phyloP scores from a whole-genome alignment of 2,329 filamentous ascomycete species.

The Tetracladium maxilliforme region DNA sequence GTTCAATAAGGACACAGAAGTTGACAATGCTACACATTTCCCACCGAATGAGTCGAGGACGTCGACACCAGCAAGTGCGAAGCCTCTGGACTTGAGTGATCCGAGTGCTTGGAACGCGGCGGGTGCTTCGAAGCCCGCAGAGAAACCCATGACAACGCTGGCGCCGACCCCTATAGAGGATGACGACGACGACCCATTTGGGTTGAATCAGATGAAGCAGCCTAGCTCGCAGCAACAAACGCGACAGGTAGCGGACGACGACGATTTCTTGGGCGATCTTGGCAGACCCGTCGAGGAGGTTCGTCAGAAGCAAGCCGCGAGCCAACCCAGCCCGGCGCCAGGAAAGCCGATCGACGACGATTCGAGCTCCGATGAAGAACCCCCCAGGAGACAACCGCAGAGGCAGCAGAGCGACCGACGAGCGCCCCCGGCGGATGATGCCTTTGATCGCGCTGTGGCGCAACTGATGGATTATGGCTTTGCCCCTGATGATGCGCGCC shows the following conservation, averaged over 20 bases:
- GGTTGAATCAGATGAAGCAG: conserved; percentile 49
- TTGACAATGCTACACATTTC: conserved; percentile 51
- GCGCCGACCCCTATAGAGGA: too few relatives aligned
- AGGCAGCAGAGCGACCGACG: conserved; percentile 3
- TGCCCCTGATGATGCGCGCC: conserved; percentile 64
- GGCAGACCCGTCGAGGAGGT: conserved; percentile 51
- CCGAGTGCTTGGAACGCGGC: conserved; percentile 41
- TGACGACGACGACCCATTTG: conserved; percentile 77
- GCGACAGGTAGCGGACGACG: conserved; percentile 29
- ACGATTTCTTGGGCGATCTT: conserved; percentile 52
- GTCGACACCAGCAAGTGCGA: conserved; percentile 20
- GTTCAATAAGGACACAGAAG: conserved; percentile 50
- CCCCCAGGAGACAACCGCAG: conserved; percentile 4
- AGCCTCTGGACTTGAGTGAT: conserved; percentile 33
- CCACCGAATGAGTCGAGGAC: conserved; percentile 32
- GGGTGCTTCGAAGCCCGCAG: too few relatives aligned
- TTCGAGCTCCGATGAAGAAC: conserved; percentile 24
- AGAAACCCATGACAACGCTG: conserved; percentile 13
- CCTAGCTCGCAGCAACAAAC: conserved; percentile 9
- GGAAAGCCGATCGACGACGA: conserved; percentile 41
- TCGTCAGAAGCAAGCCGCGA: conserved; percentile 27
- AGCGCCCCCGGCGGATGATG: conserved; percentile 29
- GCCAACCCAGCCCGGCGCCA: conserved; percentile 27
- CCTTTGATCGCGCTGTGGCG: conserved; percentile 66
- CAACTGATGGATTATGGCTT: conserved; percentile 95